phyloP scores from a whole-genome alignment of 257 asterid species.

The Nicotiana tomentosiformis region DNA sequence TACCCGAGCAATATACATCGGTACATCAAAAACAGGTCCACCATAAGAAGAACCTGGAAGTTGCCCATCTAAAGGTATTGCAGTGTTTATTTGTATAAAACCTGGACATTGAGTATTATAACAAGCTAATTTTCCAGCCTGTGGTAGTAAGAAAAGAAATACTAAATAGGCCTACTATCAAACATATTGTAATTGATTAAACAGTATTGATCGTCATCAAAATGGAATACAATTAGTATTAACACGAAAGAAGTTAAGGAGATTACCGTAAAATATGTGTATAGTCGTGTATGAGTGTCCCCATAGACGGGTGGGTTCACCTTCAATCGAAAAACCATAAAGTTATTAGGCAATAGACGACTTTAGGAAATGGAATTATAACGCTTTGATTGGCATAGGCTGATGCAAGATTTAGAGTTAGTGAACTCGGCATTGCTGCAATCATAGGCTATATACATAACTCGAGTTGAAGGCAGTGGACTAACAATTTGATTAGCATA shows the following conservation, averaged over 20 bases:
- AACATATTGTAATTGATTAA: background rate
- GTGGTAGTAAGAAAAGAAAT: background rate
- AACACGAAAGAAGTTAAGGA: background rate
- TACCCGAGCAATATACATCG: background rate
- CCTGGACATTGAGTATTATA: background rate
- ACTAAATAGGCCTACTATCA: background rate
- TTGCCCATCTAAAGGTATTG: background rate
- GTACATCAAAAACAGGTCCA: background rate
- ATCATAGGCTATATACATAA: background rate
- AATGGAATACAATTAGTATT: background rate
- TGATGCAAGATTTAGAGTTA: background rate
- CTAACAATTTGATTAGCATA: background rate
- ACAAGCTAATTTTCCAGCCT: background rate
- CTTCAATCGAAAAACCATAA: background rate
- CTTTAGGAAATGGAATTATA: background rate
- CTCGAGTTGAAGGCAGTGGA: background rate
- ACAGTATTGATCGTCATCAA: too few species aligned
- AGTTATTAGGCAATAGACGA: background rate
- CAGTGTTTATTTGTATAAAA: background rate
- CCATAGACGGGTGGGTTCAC: background rate
- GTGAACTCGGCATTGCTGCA: background rate
- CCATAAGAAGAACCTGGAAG: background rate
- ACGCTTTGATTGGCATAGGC: background rate
- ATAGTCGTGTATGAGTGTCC: background rate
- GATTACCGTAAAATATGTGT: background rate